These are phyloP conservation scores for Quercus gilva DNA, from an alignment of 306 rosid species.

Conservation along the genomic window DNA sequence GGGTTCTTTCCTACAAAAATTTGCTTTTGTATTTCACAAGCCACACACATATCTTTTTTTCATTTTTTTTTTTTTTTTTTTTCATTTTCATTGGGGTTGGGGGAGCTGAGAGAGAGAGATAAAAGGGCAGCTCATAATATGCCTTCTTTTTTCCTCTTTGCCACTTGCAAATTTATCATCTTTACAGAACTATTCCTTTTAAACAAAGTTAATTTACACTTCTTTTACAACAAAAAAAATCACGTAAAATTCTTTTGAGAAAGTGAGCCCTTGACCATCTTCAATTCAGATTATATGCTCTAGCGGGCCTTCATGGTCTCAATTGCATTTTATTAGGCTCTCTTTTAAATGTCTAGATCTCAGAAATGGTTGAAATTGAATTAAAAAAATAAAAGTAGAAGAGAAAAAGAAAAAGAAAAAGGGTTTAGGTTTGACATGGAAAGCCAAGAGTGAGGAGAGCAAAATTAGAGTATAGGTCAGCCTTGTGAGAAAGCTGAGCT, in stretches of 20 bases:
- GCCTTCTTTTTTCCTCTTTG: slow-evolving; percentile 25
- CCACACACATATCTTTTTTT: background rate
- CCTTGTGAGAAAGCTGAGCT: slow-evolving; percentile 42
- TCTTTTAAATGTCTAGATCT: slow-evolving; percentile 41
- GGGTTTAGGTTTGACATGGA: slow-evolving; percentile 42
- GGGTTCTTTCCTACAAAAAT: background rate
- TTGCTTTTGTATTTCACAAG: background rate
- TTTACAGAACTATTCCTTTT: slow-evolving; percentile 48
- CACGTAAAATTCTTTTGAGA: slow-evolving; percentile 43
- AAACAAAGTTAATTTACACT: background rate
- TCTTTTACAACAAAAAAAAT: slow-evolving; percentile 29
- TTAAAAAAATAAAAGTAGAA: slow-evolving; percentile 46
- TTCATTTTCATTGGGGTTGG: background rate
- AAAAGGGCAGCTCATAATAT: slow-evolving; percentile 22
- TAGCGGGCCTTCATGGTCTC: slow-evolving; percentile 12
- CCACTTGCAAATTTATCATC: slow-evolving; percentile 47
- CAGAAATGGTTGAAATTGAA: slow-evolving; percentile 42
- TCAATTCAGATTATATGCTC: slow-evolving; percentile 33
- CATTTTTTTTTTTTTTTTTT: too few species aligned
- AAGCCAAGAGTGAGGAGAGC: slow-evolving; percentile 44
- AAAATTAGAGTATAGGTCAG: slow-evolving; percentile 41
- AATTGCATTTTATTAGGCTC: slow-evolving; percentile 21
- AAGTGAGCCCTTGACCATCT: slow-evolving; percentile 41
- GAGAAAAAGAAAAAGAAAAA: slow-evolving; percentile 40
- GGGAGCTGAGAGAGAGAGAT: background rate